Evolutionary conservation across 345 rosid genomes (phyloP), one percentile per base, ranked within the genome.

Genomic region (Bruguiera parviflora): DNA sequence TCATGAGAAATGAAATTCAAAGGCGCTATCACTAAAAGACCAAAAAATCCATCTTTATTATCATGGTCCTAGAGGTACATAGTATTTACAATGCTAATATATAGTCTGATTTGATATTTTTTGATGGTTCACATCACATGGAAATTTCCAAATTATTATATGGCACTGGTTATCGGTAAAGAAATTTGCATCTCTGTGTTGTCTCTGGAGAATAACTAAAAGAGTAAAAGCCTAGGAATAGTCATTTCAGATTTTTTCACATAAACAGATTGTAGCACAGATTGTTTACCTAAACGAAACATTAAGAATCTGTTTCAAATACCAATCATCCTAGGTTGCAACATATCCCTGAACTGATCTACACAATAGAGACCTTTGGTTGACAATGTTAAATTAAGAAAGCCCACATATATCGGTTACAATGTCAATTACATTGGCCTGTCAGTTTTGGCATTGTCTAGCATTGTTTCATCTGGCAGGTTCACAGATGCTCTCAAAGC

Each of bases 1-100:
- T 72, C 31, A 73, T 66, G 52, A 59, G 58, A 73, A 55, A 64
- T 22, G 58, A 63, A 53, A 61, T 37, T 53, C 39, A 33, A 63
- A 61, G 35, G 67, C 59, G 33, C 2, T 6, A 43, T 37, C 16
- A 13, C 7, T 8, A 27, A 20, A 56, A 56, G 31, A 56, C 2
- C 13, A 56, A 56, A 24, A 56, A 39, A 39, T 11, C 46, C 4
- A 11, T 18, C 49, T 5, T 11, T 11, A 0, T 43, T 11, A 43
- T n/a, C 32, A 58, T 58, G 39, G 63, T 58, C 8, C 71, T 8
- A 32, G 43, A 32, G 35, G 33, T 20, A 0, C 8, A 53, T 18
- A 4, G 19, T 9, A 46, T 46, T 58, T 49, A 59, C 20, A 5
- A 22, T 21, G 20, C 56, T 46, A 19, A 55, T 33, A 11, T 46